Evolutionary conservation across 768 basidiomycete genomes (phyloP).

Genomic region (Auriscalpium orientale): DNA sequence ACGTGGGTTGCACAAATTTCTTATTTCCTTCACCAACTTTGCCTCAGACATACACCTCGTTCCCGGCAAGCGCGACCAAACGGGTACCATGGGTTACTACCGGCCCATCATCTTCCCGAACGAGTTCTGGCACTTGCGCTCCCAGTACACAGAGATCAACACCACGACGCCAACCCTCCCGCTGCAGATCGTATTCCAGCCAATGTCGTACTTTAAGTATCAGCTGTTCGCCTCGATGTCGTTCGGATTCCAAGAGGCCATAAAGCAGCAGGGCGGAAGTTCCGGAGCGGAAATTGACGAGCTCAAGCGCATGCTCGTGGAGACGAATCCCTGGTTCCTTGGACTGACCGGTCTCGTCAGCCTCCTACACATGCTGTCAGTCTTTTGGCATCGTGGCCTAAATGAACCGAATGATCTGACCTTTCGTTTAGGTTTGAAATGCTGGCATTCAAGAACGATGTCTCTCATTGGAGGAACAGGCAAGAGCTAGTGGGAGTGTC

Average conservation of each 20-base stretch:
- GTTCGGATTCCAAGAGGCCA: slow-evolving; percentile 79
- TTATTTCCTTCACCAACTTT: slow-evolving; percentile 11
- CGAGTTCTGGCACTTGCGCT: slow-evolving; percentile 88
- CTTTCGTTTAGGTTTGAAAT: slow-evolving; percentile 69
- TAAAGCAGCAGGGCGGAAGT: slow-evolving; percentile 61
- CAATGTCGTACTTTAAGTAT: slow-evolving; percentile 84
- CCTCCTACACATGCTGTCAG: slow-evolving; percentile 80
- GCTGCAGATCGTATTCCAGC: slow-evolving; percentile 74
- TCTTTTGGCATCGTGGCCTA: slow-evolving; percentile 15
- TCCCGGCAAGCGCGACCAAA: slow-evolving; percentile 50
- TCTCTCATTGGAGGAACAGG: slow-evolving; percentile 91
- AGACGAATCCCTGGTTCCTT: slow-evolving; percentile 86
- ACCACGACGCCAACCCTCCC: slow-evolving; percentile 72
- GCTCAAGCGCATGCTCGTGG: slow-evolving; percentile 87
- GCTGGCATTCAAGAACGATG: slow-evolving; percentile 92
- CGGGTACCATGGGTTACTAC: slow-evolving; percentile 64
- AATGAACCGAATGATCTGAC: slow-evolving; percentile 5
- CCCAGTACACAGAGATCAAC: slow-evolving; percentile 81
- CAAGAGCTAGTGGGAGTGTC: slow-evolving; percentile 95
- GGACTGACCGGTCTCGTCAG: slow-evolving; percentile 79
- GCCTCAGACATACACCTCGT: slow-evolving; percentile 56
- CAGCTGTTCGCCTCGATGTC: slow-evolving; percentile 81
- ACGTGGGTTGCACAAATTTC: slow-evolving; percentile 38
- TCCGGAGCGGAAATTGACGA: slow-evolving; percentile 80
- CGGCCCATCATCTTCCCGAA: slow-evolving; percentile 89